These are phyloP conservation scores for Cephaloascus albidus DNA, from an alignment of 805 yeast genomes.

Conservation along the genomic window DNA sequence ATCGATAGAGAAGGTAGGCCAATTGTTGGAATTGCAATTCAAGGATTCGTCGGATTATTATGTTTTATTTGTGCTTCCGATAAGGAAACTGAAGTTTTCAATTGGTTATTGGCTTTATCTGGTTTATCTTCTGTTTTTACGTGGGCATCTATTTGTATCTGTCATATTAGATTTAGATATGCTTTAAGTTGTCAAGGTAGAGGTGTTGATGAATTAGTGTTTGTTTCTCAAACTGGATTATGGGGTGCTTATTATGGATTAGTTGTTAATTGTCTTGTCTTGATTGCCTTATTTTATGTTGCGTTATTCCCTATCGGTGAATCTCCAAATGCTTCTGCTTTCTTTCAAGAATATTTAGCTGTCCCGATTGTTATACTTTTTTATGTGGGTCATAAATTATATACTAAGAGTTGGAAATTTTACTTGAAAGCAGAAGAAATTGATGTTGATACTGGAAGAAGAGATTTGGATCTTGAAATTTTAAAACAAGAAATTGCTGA, in stretches of 20 bases:
- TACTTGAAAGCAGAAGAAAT: conserved; percentile 18
- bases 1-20: conserved; percentile 23
- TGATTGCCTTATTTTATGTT: conserved; percentile 27
- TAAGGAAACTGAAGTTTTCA: conserved; percentile 14
- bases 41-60: conserved; percentile 16
- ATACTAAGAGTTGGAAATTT: conserved; percentile 21
- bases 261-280: conserved; percentile 14
- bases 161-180: conserved; percentile 19
- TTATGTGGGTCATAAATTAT: conserved; percentile 44
- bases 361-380: conserved; percentile 28
- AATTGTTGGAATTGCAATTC: conserved; percentile 15
- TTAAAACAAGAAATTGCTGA: conserved; percentile 21
- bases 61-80: conserved; percentile 19
- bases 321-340: conserved; percentile 22
- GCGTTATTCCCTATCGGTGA: conserved; percentile 21
- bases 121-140: conserved; percentile 21
- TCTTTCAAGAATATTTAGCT: conserved; percentile 49
- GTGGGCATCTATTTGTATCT: conserved; percentile 19
- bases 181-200: conserved; percentile 15
- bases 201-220: conserved; percentile 19
- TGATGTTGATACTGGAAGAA: conserved; percentile 26
- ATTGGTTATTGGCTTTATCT: conserved; percentile 20
- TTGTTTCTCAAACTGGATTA: conserved; percentile 15
- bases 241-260: conserved; percentile 24
- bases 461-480: conserved; percentile 18